These are phyloP conservation scores for Ustilago lituana DNA, from an alignment of 1,284 basidiomycete genomes.

Conservation along the genomic window DNA sequence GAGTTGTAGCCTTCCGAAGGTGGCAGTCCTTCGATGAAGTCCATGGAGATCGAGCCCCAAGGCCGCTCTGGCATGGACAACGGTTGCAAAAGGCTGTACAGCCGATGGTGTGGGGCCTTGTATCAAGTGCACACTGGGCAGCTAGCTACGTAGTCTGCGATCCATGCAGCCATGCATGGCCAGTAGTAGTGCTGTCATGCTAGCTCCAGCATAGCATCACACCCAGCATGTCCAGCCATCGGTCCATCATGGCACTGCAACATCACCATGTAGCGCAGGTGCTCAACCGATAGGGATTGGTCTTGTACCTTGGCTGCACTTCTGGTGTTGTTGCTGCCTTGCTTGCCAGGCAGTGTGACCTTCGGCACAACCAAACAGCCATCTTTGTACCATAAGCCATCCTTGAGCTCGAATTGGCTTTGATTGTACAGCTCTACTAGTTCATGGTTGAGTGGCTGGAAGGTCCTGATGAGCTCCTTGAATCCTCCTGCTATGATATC, in stretches of 20 bases:
- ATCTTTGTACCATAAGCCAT: no score
- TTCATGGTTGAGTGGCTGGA: no score
- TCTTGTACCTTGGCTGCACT: not conserved
- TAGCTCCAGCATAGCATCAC: not conserved
- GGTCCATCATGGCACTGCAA: slow-evolving; percentile 2
- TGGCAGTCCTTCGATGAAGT: slow-evolving; percentile 69
- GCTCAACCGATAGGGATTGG: not conserved
- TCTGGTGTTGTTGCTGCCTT: no score
- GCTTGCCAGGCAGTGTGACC: no score
- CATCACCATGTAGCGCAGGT: slow-evolving; percentile 7
- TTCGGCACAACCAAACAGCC: no score
- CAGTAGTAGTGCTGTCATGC: slow-evolving; percentile 68
- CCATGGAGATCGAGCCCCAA: slow-evolving; percentile 70
- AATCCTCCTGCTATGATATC: no score
- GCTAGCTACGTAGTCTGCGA: slow-evolving; percentile 67
- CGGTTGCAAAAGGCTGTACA: slow-evolving; percentile 67
- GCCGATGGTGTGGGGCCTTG: slow-evolving; percentile 61
- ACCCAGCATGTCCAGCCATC: slow-evolving; percentile 5
- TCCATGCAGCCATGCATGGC: slow-evolving; percentile 62
- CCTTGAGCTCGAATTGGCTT: no score
- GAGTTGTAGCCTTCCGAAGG: slow-evolving; percentile 62
- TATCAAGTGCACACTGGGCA: slow-evolving; percentile 69
- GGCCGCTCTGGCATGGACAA: slow-evolving; percentile 67
- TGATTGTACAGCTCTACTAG: no score
- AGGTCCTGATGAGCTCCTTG: no score